phyloP scores from a whole-genome alignment of 192 early-diverging fungal genomes.

The Entomortierella beljakovae region DNA sequence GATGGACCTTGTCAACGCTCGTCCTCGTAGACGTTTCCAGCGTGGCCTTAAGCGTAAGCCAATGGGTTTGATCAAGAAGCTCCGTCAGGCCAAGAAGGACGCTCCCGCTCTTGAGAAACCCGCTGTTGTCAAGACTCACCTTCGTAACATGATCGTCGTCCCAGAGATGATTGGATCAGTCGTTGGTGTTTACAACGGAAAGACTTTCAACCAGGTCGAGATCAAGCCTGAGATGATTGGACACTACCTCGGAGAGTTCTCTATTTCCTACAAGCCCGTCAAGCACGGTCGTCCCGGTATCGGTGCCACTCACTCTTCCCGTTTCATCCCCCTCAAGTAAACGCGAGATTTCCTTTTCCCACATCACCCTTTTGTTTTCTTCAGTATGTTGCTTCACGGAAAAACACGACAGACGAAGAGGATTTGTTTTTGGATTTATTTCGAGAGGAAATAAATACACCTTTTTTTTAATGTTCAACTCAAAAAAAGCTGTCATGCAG shows the following conservation, averaged over 20 bases:
- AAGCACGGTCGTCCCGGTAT: slow-evolving; percentile 99
- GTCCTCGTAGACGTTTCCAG: slow-evolving; percentile 98
- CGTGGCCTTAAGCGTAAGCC: slow-evolving; percentile 99
- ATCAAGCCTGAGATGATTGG: slow-evolving; percentile 98
- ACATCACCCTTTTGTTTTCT: background rate
- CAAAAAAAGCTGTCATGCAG: no score
- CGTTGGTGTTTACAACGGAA: slow-evolving; percentile 98
- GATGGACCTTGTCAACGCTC: slow-evolving; percentile 93
- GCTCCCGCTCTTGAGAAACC: slow-evolving; percentile 92
- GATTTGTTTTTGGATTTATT: no score
- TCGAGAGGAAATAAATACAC: no score
- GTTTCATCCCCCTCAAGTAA: slow-evolving; percentile 93
- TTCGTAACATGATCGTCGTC: slow-evolving; percentile 99
- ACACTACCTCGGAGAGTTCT: slow-evolving; percentile 97
- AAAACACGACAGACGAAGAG: no score
- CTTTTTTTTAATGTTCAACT: no score
- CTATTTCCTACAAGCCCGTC: slow-evolving; percentile 99
- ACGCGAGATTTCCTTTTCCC: slow-evolving; percentile 3
- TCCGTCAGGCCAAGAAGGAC: slow-evolving; percentile 97
- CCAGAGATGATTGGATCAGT: slow-evolving; percentile 99
- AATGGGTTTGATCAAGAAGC: slow-evolving; percentile 99
- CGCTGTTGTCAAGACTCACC: slow-evolving; percentile 96
- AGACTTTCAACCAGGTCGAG: slow-evolving; percentile 99
- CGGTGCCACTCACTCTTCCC: slow-evolving; percentile 97
- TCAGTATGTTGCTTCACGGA: no score